Percentiles rank a stretch among this genome's conserved stretches.
phyloP scores from a whole-genome alignment of 768 basidiomycete genomes.

The Tylopilus sp. region DNA sequence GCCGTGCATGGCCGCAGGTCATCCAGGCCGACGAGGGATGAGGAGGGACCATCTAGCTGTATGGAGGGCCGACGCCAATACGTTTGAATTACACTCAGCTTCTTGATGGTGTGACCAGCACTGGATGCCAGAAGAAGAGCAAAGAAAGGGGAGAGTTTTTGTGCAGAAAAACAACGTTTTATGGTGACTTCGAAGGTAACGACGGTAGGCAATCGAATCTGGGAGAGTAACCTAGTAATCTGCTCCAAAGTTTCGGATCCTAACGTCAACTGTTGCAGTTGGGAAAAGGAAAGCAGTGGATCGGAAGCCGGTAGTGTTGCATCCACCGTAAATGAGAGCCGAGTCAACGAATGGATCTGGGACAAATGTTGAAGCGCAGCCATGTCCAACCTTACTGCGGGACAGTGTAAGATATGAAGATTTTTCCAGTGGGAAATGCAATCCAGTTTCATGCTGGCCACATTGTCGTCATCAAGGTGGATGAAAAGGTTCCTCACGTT shows the following conservation, averaged over 20 bases:
- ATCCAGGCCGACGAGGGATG: background rate
- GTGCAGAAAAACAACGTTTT: background rate
- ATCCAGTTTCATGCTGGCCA: background rate
- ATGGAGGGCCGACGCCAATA: no score
- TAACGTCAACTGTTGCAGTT: background rate
- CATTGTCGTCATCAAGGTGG: background rate
- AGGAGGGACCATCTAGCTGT: no score
- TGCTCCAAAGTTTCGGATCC: background rate
- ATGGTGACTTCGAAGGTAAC: background rate
- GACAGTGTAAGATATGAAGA: background rate
- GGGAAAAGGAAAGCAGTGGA: background rate
- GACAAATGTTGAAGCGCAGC: background rate
- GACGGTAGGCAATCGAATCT: background rate
- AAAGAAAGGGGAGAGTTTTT: background rate
- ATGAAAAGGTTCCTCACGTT: background rate
- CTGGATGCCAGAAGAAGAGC: background rate
- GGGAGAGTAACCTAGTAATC: background rate
- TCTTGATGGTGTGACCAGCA: background rate
- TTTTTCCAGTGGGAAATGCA: background rate
- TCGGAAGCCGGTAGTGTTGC: background rate
- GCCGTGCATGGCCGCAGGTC: background rate
- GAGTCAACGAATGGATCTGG: background rate
- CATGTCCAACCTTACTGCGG: background rate
- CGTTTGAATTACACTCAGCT: background rate
- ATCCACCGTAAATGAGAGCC: background rate